A percentile compares a stretch with the other conserved stretches of the same genome.
These are phyloP conservation scores for Bocquillonia castaneifolia DNA, from an alignment of 441 rosid species.

Conservation along the genomic window DNA sequence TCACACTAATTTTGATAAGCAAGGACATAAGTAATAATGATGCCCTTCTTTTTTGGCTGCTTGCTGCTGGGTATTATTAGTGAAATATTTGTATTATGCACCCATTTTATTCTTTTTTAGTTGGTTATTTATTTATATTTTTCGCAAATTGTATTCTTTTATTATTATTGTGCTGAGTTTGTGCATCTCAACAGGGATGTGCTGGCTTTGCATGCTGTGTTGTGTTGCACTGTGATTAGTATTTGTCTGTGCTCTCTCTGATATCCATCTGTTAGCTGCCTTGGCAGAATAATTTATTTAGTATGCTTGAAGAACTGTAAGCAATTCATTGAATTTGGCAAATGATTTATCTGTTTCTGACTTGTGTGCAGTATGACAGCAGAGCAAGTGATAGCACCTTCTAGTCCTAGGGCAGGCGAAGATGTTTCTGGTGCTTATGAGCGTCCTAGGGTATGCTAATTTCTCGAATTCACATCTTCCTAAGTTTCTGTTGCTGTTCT, in stretches of 20 bases:
- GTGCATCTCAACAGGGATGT: conserved; percentile 1
- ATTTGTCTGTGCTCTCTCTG: background rate
- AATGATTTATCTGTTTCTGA: conserved; percentile 16
- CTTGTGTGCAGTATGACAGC: conserved; percentile 82
- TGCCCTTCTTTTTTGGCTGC: too few species aligned
- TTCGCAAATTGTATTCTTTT: background rate
- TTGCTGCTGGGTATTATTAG: background rate
- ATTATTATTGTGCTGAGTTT: background rate
- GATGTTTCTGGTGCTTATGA: conserved; percentile 49
- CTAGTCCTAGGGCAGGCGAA: conserved; percentile 83
- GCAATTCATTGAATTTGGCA: background rate
- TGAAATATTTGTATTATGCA: background rate
- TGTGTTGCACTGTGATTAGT: background rate
- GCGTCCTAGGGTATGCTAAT: conserved; percentile 50
- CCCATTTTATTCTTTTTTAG: background rate
- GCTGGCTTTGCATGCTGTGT: background rate
- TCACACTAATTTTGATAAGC: too few species aligned
- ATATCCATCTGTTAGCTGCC: background rate
- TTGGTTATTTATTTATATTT: background rate
- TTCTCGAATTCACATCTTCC: background rate
- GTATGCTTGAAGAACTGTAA: conserved; percentile 2
- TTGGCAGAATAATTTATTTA: background rate
- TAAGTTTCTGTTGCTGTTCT: background rate
- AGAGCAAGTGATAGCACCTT: conserved; percentile 69
- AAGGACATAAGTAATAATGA: background rate